Evolutionary conservation across 2,329 filamentous ascomycete species (phyloP).

Genomic region (Apiospora arundinis): DNA sequence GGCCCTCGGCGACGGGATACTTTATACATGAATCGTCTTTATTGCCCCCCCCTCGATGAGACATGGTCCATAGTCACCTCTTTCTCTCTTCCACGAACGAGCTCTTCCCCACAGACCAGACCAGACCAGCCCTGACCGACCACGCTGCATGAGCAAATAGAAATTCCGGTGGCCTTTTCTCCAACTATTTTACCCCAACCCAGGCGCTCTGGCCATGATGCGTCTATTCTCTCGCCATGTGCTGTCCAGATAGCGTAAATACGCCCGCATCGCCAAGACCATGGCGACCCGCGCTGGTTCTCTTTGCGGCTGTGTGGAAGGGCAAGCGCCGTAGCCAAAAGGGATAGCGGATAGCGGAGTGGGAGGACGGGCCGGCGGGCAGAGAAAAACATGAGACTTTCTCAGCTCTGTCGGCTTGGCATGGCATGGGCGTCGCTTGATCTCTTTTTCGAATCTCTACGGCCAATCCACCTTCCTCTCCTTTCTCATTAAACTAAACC

Average conservation of each 20-base stretch:
- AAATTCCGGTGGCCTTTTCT: not conserved
- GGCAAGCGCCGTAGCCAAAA: constrained; percentile 8
- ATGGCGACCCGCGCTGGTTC: not conserved
- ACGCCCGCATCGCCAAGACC: not conserved
- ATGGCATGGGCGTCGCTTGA: not conserved
- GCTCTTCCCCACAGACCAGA: not conserved
- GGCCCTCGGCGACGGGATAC: not conserved
- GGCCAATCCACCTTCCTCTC: not conserved
- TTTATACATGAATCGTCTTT: not conserved
- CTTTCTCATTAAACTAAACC: not conserved
- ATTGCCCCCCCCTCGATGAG: not conserved
- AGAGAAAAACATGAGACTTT: not conserved
- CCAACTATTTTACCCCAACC: not conserved
- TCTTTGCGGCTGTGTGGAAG: constrained; percentile 6
- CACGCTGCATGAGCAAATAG: not conserved
- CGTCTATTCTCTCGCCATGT: not conserved
- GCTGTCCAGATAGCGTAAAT: constrained; percentile 1
- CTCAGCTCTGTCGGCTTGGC: not conserved
- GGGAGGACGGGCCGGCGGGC: constrained; percentile 12
- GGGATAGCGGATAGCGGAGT: constrained; percentile 6
- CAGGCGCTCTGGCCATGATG: not conserved
- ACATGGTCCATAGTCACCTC: not conserved
- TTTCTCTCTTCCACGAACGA: not conserved
- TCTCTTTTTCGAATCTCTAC: too few species aligned
- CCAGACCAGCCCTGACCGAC: not conserved